Base-by-base conservation (phyloP, 2,329 filamentous ascomycete genomes). In the Pyrenophora seminiperda region DNA sequence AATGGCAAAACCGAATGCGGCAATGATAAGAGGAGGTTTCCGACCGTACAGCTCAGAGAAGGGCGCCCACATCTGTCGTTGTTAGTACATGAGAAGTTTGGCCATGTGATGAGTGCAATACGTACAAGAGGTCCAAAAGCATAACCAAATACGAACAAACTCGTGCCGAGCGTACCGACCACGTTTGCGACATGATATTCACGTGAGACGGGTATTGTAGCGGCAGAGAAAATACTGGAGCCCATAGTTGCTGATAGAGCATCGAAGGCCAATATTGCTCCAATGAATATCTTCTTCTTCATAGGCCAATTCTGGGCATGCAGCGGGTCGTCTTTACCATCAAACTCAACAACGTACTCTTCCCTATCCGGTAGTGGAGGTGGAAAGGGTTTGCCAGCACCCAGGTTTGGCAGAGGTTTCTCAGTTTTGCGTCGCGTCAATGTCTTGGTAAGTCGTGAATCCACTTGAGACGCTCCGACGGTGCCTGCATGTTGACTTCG, bases 251-350 rank as follows among this genome's bases (percentile, higher is more conserved):
- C 79, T 14, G 83, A 83, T 61, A 91, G 77, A 11, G 89, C 90
- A 36, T 87, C 89, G 65, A 86, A 91, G 18, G 85, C 88, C 33
- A 92, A 76, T 61, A 91, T 85, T 32, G 80, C 79, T 15, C 84
- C 83, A 1, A 87, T 88, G 5, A 81, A 62, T 32, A 91, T 41
- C 84, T 96, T 96, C 77, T 89, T 92, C 65, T 77, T 83, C 54
- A 88, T 71, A 0, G 89, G 81, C 91, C 91, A 97, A 71, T 96
- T 97, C 75, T 94, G 89, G 0, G 91, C 87, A 72, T 96, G 91
- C 55, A 92, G 68, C 2, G 91, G 91, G 65, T 96, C 91, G 56
- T 91, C 81, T 1, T 85, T 87, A 0, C 91, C 91, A 60, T 92
- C 87, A 65, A 95, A 97, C 44, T 83, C 89, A 38, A 93, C 89